These are phyloP conservation scores for Botrytis fragariae DNA, from an alignment of 2,329 filamentous ascomycete species.

Conservation along the genomic window DNA sequence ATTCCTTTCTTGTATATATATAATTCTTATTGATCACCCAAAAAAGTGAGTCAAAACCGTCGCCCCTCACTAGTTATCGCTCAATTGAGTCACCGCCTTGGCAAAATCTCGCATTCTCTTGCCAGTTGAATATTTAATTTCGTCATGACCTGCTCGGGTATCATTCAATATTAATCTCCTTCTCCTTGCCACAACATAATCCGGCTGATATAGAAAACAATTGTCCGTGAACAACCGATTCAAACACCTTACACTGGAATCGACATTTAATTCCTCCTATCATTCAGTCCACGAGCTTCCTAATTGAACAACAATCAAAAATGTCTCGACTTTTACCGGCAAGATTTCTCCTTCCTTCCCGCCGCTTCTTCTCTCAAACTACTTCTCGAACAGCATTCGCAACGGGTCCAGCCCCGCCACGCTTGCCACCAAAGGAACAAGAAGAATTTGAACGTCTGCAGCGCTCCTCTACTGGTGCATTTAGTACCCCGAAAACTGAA, in stretches of 20 bases:
- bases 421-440: conserved; percentile 84
- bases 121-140: not conserved
- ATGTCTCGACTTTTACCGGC: conserved; percentile 36
- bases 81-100: conserved; percentile 6
- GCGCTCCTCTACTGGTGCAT: conserved; percentile 71
- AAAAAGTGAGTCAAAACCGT: conserved; percentile 1
- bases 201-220: not conserved
- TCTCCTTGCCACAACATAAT: not conserved
- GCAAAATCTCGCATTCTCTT: conserved; percentile 26
- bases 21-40: conserved; percentile 4
- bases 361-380: conserved; percentile 35
- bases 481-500: conserved; percentile 56
- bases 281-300: not conserved
- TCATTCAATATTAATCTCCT: not conserved
- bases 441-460: conserved; percentile 88
- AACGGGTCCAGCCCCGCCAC: conserved; percentile 69
- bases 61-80: conserved; percentile 17
- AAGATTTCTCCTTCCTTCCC: conserved; percentile 32
- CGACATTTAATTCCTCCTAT: not conserved
- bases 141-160: not conserved
- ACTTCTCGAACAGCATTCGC: conserved; percentile 42
- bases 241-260: not conserved
- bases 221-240: not conserved
- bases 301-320: not conserved
- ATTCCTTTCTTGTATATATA: conserved; percentile 5